phyloP scores from a whole-genome alignment of 1,139 yeast species.

The Geotrichum aggregatum region DNA sequence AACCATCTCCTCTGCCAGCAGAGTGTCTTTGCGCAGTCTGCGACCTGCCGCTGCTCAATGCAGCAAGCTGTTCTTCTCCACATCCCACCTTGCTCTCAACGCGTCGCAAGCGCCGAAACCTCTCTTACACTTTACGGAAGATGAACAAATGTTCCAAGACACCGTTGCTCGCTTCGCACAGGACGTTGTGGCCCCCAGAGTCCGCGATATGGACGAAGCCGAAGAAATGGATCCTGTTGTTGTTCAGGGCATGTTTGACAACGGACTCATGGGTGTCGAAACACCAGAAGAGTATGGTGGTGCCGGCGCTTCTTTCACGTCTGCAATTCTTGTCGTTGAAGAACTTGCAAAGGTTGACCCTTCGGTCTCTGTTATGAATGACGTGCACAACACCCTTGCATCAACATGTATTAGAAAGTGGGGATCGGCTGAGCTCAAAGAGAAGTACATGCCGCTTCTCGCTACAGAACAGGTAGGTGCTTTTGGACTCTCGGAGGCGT shows the following conservation, averaged over 20 bases:
- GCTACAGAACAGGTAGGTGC: slow-evolving; percentile 42
- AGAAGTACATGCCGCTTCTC: slow-evolving; percentile 41
- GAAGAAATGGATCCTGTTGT: slow-evolving; percentile 42
- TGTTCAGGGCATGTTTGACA: slow-evolving; percentile 41
- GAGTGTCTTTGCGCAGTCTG: neutral
- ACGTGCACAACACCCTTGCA: slow-evolving; percentile 46
- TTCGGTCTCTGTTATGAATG: slow-evolving; percentile 43
- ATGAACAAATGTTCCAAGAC: slow-evolving; percentile 43
- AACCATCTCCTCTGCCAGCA: neutral
- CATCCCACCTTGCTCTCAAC: neutral
- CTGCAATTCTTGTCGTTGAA: slow-evolving; percentile 45
- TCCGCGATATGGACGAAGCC: slow-evolving; percentile 44
- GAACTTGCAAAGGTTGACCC: slow-evolving; percentile 47
- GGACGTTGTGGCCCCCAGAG: slow-evolving; percentile 42
- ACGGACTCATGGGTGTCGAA: slow-evolving; percentile 46
- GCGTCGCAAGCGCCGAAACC: slow-evolving; percentile 11
- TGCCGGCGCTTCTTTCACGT: slow-evolving; percentile 45
- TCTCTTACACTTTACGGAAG: slow-evolving; percentile 37
- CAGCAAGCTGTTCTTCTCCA: neutral
- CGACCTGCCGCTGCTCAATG: neutral
- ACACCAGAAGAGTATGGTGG: slow-evolving; percentile 47
- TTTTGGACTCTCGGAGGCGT: slow-evolving; percentile 43
- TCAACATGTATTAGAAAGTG: slow-evolving; percentile 42
- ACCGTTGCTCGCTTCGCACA: slow-evolving; percentile 41
- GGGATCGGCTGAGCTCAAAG: slow-evolving; percentile 40